Percentiles rank a stretch among this genome's conserved stretches.
Conservation (phyloP, 805 yeast species). For the Starmerella stigmatis region DNA sequence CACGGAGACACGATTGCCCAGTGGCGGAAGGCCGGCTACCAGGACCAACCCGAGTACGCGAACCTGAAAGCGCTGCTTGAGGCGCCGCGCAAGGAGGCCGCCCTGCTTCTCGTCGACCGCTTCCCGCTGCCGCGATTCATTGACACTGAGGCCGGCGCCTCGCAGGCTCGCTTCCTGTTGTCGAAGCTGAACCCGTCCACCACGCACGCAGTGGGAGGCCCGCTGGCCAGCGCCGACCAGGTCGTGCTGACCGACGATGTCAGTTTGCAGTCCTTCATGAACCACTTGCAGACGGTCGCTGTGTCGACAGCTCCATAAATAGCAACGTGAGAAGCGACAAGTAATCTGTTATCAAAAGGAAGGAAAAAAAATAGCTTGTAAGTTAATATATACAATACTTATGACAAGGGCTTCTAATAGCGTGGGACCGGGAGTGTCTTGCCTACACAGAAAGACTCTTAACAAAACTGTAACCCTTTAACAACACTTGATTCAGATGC, state of each 20-base stretch:
- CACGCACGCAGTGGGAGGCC: constrained; percentile 47
- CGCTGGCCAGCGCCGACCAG: constrained; percentile 37
- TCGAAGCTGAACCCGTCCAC: constrained; percentile 93
- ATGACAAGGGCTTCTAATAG: no score
- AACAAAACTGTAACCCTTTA: no score
- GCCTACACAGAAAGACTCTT: no score
- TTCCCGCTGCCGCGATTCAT: constrained; percentile 97
- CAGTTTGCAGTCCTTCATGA: constrained; percentile 86
- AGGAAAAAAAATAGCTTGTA: neutral
- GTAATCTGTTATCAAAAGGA: neutral
- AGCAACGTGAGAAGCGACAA: neutral
- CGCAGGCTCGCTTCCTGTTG: constrained; percentile 93
- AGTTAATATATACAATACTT: no score
- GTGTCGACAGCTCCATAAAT: constrained; percentile 35
- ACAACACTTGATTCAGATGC: no score
- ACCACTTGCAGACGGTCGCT: constrained; percentile 83
- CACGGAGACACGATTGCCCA: constrained; percentile 91
- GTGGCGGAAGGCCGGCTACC: constrained; percentile 94
- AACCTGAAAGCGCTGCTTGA: constrained; percentile 78
- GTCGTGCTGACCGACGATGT: constrained; percentile 96
- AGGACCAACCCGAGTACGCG: constrained; percentile 79
- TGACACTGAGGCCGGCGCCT: constrained; percentile 96
- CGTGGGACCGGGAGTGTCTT: no score
- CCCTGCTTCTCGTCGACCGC: constrained; percentile 79
- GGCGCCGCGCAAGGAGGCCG: constrained; percentile 86